Percentiles rank a stretch among this genome's conserved stretches.
Conservation (phyloP, 1,284 basidiomycete species). For the Fomitopsis pinicola region DNA sequence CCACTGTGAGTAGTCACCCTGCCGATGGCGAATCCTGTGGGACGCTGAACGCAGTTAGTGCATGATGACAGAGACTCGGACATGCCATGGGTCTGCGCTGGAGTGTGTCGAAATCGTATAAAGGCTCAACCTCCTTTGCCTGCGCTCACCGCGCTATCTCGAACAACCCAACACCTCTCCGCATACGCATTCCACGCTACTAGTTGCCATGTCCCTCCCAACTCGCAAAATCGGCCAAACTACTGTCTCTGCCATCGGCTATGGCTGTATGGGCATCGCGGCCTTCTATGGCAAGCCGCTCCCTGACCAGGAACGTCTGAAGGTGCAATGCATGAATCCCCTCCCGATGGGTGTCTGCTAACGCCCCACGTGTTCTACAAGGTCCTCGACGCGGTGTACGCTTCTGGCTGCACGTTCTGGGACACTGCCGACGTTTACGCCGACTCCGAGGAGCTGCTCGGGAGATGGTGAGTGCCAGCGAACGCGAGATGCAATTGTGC, state of each 20-base stretch:
- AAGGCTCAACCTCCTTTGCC: background rate
- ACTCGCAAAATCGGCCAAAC: slow-evolving; percentile 15
- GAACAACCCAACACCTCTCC: background rate
- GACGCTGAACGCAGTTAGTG: too few relatives aligned
- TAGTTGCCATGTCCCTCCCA: slow-evolving; percentile 8
- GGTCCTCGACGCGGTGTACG: background rate
- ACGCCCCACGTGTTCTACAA: background rate
- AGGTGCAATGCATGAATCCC: background rate
- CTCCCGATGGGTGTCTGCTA: background rate
- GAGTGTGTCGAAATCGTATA: too few relatives aligned
- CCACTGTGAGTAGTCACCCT: background rate
- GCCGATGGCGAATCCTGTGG: background rate
- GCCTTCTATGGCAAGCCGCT: slow-evolving; percentile 16
- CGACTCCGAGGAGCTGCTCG: slow-evolving; percentile 25
- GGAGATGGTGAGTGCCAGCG: slow-evolving; percentile 19
- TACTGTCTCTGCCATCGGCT: slow-evolving; percentile 24
- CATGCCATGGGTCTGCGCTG: background rate
- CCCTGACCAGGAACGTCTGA: slow-evolving; percentile 22
- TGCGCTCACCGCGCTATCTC: too few relatives aligned
- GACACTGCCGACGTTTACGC: background rate
- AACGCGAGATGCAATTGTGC: background rate
- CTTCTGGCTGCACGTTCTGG: background rate
- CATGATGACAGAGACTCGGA: background rate
- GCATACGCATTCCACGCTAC: background rate
- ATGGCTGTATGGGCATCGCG: slow-evolving; percentile 25